Evolutionary conservation across 2,329 filamentous ascomycete species (phyloP), one percentile per base, ranked within the genome.

Genomic region (Penicillium sp.): DNA sequence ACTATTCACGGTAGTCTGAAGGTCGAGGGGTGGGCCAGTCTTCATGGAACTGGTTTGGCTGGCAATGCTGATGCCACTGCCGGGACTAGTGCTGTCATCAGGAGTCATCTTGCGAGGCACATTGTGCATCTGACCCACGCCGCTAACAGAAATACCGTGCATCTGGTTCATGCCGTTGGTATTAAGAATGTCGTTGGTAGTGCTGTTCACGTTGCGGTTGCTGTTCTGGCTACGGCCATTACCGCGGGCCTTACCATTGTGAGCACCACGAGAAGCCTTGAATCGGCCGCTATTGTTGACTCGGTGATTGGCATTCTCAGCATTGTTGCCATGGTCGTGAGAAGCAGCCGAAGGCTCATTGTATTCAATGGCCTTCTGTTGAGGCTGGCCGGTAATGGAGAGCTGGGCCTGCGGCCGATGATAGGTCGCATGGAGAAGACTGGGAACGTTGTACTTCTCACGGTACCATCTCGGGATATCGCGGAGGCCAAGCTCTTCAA

Each of bases 401-500:
- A 39, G 35, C 35, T 39, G 35, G 8, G 1, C 35, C 35, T 39
- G 19, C 11, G 39, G 39, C 19, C 19, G 19, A 13, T 22, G 39
- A 22, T 41, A 47, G 14, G 44, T 21, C 2, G 46, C 5, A 4
- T 48, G 14, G 4, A 48, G 16, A 7, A 76, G 55, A 47, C 72
- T 74, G 1, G 69, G 52, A 1, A 75, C 55, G 7, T 61, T 58
- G 56, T 71, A 65, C 63, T 80, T 79, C 52, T 86, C 80, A 52
- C 78, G 76, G 67, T 79, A 86, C 85, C 85, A 87, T 8, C 73
- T 71, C 9, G 85, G 85, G 16, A 81, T 73, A 43, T 78, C 75
- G 3, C 75, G 74, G 50, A 96, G 82, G 0, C 93, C 93, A 3
- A 96, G 80, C 7, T 82, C 79, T 44, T 84, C 77, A 64, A 96